These are phyloP conservation scores for Penicillium sclerotiorum DNA, from an alignment of 2,329 filamentous ascomycete genomes.

Conservation along the genomic window DNA sequence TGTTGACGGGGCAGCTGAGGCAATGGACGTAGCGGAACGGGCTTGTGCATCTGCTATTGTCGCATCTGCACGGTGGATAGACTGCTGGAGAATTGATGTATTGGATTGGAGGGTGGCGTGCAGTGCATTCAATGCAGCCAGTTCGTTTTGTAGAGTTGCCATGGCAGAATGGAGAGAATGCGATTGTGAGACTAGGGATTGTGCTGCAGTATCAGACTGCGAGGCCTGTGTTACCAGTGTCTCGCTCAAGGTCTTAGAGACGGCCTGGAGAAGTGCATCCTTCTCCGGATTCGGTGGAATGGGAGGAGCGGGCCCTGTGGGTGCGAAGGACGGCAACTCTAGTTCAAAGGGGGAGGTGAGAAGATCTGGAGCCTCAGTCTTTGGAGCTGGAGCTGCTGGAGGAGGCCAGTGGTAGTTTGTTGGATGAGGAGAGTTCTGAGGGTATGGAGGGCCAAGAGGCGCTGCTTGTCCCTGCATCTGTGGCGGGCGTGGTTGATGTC, in stretches of 20 bases:
- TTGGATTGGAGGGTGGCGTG: slow-evolving; percentile 74
- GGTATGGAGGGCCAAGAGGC: slow-evolving; percentile 29
- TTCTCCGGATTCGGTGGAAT: slow-evolving; percentile 96
- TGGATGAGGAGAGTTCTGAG: slow-evolving; percentile 31
- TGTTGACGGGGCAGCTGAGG: slow-evolving; percentile 14
- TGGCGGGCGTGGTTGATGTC: slow-evolving; percentile 30
- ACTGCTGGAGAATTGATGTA: slow-evolving; percentile 74
- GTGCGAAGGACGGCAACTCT: slow-evolving; percentile 53
- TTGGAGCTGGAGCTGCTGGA: slow-evolving; percentile 29
- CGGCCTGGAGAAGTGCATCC: slow-evolving; percentile 76
- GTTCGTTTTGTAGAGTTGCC: slow-evolving; percentile 71
- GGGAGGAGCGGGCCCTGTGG: slow-evolving; percentile 67
- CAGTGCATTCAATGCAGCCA: slow-evolving; percentile 70
- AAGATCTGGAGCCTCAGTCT: slow-evolving; percentile 55
- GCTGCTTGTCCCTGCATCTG: slow-evolving; percentile 28
- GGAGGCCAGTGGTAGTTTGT: slow-evolving; percentile 25
- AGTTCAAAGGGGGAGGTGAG: slow-evolving; percentile 66
- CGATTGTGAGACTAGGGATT: slow-evolving; percentile 77
- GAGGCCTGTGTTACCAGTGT: slow-evolving; percentile 69
- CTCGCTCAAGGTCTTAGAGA: slow-evolving; percentile 69
- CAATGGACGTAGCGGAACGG: slow-evolving; percentile 43
- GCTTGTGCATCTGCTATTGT: slow-evolving; percentile 73
- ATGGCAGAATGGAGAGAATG: slow-evolving; percentile 73
- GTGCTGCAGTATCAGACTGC: slow-evolving; percentile 74
- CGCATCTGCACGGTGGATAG: slow-evolving; percentile 75